A percentile compares a stretch with the other conserved stretches of the same genome.
Conservation (phyloP, 169 alveolate genomes). For the Blepharisma undulans region DNA sequence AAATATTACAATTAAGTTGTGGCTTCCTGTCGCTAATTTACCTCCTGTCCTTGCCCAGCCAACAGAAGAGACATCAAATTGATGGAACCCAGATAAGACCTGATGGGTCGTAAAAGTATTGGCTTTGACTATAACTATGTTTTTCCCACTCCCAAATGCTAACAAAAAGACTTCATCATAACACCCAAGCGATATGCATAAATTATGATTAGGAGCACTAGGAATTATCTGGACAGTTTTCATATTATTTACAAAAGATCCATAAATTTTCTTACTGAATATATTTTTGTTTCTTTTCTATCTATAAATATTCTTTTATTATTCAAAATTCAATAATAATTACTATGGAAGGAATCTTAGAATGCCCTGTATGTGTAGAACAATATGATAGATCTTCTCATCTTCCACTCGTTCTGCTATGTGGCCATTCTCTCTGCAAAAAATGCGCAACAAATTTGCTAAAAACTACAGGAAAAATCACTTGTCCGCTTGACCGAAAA, state of each 20-base stretch:
- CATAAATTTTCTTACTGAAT: neutral
- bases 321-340: neutral
- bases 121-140: neutral
- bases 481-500: slow-evolving; percentile 28
- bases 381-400: neutral
- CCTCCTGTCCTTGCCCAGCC: slow-evolving; percentile 29
- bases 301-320: neutral
- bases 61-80: neutral
- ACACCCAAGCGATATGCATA: slow-evolving; percentile 23
- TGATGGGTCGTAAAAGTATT: neutral
- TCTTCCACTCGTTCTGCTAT: neutral
- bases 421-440: slow-evolving; percentile 36
- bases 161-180: neutral
- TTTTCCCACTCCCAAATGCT: neutral
- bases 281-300: neutral
- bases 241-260: neutral
- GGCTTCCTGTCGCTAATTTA: neutral
- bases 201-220: neutral
- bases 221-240: slow-evolving; percentile 29
- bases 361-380: slow-evolving; percentile 27
- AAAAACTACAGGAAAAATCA: neutral
- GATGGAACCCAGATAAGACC: neutral
- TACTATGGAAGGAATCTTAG: slow-evolving; percentile 3
- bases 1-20: neutral
- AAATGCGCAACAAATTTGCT: neutral